Evolutionary conservation across 306 rosid species (phyloP), one percentile per base, ranked within the genome.

Genomic region (Prunus armeniaca): DNA sequence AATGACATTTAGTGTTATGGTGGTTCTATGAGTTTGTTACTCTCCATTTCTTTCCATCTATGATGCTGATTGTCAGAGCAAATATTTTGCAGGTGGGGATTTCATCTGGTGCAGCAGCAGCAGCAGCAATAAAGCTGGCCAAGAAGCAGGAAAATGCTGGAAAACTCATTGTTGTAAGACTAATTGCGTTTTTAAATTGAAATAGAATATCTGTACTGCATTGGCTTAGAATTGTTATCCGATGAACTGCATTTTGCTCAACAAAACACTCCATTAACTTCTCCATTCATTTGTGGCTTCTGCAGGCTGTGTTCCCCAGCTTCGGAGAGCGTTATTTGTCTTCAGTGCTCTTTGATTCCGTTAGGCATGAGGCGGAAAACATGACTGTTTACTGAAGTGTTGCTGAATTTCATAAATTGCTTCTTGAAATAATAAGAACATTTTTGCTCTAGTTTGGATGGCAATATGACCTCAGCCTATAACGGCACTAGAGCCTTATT

Each of bases 71-170:
- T 72, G 24, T 57, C 22, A 12, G 64, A 49, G n/a, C 67, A 46
- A 51, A 27, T 56, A 3, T 83, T 76, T 65, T 80, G 79, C 78
- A 91, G 97, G 86, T 89, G 80, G 96, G 97, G 49, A 83, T 93
- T 74, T 93, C 98, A 60, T 93, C 98, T 6, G 93, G 98, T 69
- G 97, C 96, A n/a, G 93, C 95, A 2, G 82, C 95, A 3, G 92
- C 89, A 0, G 97, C 92, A 30, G 93, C 91, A 47, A 73, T 93
- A 6, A 86, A 81, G 79, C 19, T 93, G 76, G 98, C 87, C 25
- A 89, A 83, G 84, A 88, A 83, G 83, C 88, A 84, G 13, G 98
- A 91, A 83, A 82, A 87, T 80, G 88, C 86, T 13, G 97, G 96
- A 72, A 93, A 89, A 75, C 97, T 93, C 65, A 88, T 90, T 71